phyloP scores from a whole-genome alignment of 2,329 filamentous ascomycete genomes.

The Botrytis pseudocinerea region DNA sequence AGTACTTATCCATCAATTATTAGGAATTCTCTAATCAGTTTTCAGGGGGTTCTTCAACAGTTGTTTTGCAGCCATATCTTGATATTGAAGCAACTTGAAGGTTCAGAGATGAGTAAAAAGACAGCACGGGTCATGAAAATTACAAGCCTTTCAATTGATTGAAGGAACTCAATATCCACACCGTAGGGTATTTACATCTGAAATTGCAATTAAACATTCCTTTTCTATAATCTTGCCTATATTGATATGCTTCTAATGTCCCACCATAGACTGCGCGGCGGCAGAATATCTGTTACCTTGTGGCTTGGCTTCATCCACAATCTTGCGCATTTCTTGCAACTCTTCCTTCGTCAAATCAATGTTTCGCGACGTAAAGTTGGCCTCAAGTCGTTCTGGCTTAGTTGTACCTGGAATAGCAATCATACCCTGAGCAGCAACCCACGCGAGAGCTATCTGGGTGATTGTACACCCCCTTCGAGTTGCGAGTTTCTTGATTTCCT shows the following conservation, averaged over 20 bases:
- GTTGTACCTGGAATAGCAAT: neutral
- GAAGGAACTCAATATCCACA: neutral
- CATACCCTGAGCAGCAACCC: neutral
- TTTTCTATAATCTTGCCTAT: neutral
- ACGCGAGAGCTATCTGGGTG: neutral
- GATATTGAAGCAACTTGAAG: neutral
- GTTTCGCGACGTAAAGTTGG: neutral
- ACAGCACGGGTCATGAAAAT: neutral
- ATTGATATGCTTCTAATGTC: neutral
- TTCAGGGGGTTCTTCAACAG: neutral
- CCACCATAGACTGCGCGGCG: neutral
- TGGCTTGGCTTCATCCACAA: neutral
- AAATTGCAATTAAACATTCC: neutral
- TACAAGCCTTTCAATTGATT: rapidly evolving
- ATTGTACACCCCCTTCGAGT: neutral
- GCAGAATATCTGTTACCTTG: neutral
- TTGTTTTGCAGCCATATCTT: neutral
- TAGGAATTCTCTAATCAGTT: neutral
- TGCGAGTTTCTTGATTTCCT: neutral
- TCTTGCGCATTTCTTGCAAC: neutral
- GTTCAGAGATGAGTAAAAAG: neutral
- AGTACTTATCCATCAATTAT: neutral
- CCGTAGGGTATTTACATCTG: neutral
- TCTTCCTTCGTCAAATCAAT: neutral
- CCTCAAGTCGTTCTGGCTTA: neutral